Evolutionary conservation across 2,329 filamentous ascomycete species (phyloP), one percentile per base, ranked within the genome.

Genomic region (Spiromastix sp.): DNA sequence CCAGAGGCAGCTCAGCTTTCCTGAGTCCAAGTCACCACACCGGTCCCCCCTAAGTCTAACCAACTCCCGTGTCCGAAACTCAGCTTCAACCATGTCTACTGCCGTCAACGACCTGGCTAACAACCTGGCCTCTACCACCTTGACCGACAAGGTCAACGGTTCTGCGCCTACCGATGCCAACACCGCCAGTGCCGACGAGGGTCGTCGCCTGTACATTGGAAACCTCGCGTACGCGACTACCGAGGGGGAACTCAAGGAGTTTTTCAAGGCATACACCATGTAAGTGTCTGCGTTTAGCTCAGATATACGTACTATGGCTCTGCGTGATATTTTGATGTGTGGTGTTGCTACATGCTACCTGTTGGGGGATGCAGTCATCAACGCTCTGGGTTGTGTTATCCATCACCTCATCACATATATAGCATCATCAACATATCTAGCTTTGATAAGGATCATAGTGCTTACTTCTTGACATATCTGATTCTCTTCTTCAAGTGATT

Each of bases 211-310:
- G 59, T 98, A 98, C 74, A 96, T 98, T 74, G 91, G 91, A 75
- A 98, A 98, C 77, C 84, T 98, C 79, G 91, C 91, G 60, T 98
- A 98, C 68, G 87, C 89, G 81, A 96, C 91, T 80, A 94, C 86
- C 67, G 91, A 96, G 84, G 91, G 84, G 81, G 86, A 95, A 81
- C 85, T 98, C 77, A 94, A 93, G 77, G 84, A 91, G 57, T 98
- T 98, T 78, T 98, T 98, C 82, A 89, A 91, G 77, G 84, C 81
- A 68, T 96, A 94, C 77, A 82, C 91, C 74, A 85, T 98, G 91
- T 98, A 77, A 77, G 89, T 84, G 44, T 39, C 38, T 42, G 37
- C 47, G 38, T 12, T 2, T 10, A n/a, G n/a, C n/a, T n/a, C n/a
- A n/a, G n/a, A n/a, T n/a, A n/a, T n/a, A n/a, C n/a, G n/a, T n/a